Evolutionary conservation across 352 stramenopile genomes (phyloP), one percentile per base, ranked within the genome.

Genomic region (Ophiocytium majus): DNA sequence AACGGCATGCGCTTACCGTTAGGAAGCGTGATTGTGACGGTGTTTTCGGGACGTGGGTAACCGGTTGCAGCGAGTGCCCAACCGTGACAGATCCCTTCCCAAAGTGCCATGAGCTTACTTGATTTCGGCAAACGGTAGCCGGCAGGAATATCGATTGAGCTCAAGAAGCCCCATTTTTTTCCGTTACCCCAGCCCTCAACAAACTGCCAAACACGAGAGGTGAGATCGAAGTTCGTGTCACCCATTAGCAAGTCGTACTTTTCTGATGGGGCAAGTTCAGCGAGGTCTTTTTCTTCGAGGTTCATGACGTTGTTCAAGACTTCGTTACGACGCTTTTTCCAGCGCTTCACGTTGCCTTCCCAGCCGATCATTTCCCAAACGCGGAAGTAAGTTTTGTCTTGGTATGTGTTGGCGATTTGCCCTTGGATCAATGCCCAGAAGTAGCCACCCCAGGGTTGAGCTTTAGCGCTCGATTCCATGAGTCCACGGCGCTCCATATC

Each of bases 261-360:
- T 71, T 71, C 57, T 23, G 57, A 71, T 23, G 57, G 57, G 28
- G 57, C 57, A 28, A 71, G 57, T 71, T 71, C 28, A 28, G 57
- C 57, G 57, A 71, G 57, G 57, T 71, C 57, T 71, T 71, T 71
- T 71, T 71, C 57, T 23, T 71, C 57, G 57, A 71, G 57, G 28
- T 71, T 28, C 23, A 23, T 23, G 28, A 71, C 28, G 57, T 71
- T 71, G 19, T 23, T 23, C 23, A 71, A 28, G 28, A 71, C 57
- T 71, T 71, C 28, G 23, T 71, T 28, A 23, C 28, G 23, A 23
- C 57, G 23, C 28, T 71, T 71, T 71, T 71, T 71, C 57, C 57
- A 71, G 57, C 28, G 19, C 28, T 71, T 71, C 57, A 71, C 57
- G 57, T 71, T 71, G 19, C 28, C 57, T 71, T 71, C 19, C 57